Evolutionary conservation across 441 rosid species (phyloP).

Genomic region (Eruca vesicaria): DNA sequence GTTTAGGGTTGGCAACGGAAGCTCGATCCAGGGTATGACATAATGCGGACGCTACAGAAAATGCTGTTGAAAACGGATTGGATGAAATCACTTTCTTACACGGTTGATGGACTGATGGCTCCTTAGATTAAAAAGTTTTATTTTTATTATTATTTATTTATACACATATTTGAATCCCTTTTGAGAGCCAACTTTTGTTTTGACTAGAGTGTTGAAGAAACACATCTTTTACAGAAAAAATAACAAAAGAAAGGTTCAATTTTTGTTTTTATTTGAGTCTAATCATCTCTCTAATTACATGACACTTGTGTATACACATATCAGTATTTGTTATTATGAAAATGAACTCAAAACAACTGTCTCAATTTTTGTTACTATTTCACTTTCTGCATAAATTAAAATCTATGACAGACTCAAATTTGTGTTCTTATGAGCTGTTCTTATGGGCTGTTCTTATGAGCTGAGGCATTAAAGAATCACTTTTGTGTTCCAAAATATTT

Average conservation of each 20-base stretch:
- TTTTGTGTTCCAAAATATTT: background rate
- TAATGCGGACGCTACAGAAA: conserved; percentile 45
- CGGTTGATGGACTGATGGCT: conserved; percentile 65
- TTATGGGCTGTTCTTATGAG: background rate
- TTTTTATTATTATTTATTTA: background rate
- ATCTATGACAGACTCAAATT: background rate
- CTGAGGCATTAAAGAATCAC: background rate
- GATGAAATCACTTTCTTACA: conserved; percentile 55
- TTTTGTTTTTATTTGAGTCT: background rate
- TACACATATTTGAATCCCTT: background rate
- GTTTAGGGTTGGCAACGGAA: conserved; percentile 62
- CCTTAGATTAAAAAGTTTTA: conserved; percentile 31
- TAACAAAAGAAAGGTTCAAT: background rate
- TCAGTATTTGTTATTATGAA: background rate
- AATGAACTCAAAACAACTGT: background rate
- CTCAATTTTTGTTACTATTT: background rate
- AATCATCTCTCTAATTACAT: background rate
- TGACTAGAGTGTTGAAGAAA: conserved; percentile 9
- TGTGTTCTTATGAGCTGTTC: background rate
- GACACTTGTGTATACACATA: background rate
- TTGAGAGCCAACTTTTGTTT: conserved; percentile 19
- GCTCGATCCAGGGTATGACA: conserved; percentile 55
- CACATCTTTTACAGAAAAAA: background rate
- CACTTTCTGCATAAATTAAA: background rate
- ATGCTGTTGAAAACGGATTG: conserved; percentile 54